Base-by-base conservation (phyloP, 1,139 yeast species). In the Kodamaea arcana region DNA sequence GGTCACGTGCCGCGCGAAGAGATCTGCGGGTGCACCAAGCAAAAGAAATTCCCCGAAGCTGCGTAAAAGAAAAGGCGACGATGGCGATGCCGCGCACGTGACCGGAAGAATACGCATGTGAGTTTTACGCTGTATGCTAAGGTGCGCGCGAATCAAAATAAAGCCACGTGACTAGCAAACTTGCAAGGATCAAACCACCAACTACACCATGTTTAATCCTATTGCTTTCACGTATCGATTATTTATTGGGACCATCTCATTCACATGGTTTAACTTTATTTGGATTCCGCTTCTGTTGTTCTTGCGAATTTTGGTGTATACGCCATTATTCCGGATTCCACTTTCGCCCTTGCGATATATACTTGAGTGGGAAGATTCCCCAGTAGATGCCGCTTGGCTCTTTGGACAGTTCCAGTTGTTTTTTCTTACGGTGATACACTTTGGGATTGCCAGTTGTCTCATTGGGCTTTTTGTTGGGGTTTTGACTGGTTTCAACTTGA, bases 321-420 rank as follows among this genome's bases (percentile, higher is more conserved):
- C 43, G 5, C 44, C 47, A 12, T 43, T 46, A 18, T 23, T 46
- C 16, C 31, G 30, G 29, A 34, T 45, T 16, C 50, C 50, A 2
- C 27, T 46, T 4, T 40, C 29, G 4, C 49, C 49, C 7, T 23
- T 45, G 24, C 27, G 24, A 20, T 46, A 46, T 37, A 14, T 46
- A 4, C 38, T 46, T 14, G 44, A 41, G 24, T 37, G 45, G 29
- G 33, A 41, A 4, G 44, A 40, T 13, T 16, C 32, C 10, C 28
- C 28, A 9, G 33, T 39, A 16, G 27, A 37, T 23, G 13, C 30
- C 26, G 32, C 27, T 8, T 46, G 49, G 50, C 29, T 46, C 18
- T 33, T 29, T 13, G 40, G 35, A 14, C 50, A 46, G 32, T 4
- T 42, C 20, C 30, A 22, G n/a, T 31, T 46, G 13, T 43, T 46